Evolutionary conservation across 108 stramenopile genomes (phyloP).

Genomic region (Nitzschia putrida): DNA sequence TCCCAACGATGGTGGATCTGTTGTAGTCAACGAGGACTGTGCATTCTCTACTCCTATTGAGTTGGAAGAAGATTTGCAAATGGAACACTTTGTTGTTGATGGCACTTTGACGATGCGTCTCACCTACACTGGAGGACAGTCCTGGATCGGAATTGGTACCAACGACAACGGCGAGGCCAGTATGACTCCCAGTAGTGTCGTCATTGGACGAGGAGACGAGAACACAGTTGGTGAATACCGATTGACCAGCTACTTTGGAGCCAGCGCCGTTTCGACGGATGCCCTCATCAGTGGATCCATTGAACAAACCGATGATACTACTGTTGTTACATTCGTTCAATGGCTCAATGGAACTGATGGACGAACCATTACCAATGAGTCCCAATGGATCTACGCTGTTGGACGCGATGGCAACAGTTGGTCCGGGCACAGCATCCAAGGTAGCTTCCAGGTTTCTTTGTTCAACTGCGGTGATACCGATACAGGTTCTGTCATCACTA

Average conservation of each 20-base stretch:
- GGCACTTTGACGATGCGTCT: slow-evolving; percentile 22
- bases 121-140: slow-evolving; percentile 15
- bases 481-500: neutral
- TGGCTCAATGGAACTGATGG: neutral
- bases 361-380: slow-evolving; percentile 1
- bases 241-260: slow-evolving; percentile 1
- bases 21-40: neutral
- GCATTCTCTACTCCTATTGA: slow-evolving; percentile 8
- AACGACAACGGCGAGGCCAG: slow-evolving; percentile 7
- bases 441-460: slow-evolving; percentile 7
- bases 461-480: neutral
- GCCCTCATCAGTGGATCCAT: neutral
- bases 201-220: slow-evolving; percentile 19
- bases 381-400: slow-evolving; percentile 24
- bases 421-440: slow-evolving; percentile 2
- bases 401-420: neutral
- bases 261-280: neutral
- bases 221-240: slow-evolving; percentile 1
- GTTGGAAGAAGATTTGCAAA: slow-evolving; percentile 3
- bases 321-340: slow-evolving; percentile 3
- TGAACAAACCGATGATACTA: slow-evolving; percentile 8
- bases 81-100: slow-evolving; percentile 18
- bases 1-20: neutral
- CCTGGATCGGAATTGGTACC: slow-evolving; percentile 17
- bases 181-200: slow-evolving; percentile 13